A percentile compares a stretch with the other conserved stretches of the same genome.
Evolutionary conservation across 805 yeast genomes (phyloP).

Genomic region (Candida taoyuanica): DNA sequence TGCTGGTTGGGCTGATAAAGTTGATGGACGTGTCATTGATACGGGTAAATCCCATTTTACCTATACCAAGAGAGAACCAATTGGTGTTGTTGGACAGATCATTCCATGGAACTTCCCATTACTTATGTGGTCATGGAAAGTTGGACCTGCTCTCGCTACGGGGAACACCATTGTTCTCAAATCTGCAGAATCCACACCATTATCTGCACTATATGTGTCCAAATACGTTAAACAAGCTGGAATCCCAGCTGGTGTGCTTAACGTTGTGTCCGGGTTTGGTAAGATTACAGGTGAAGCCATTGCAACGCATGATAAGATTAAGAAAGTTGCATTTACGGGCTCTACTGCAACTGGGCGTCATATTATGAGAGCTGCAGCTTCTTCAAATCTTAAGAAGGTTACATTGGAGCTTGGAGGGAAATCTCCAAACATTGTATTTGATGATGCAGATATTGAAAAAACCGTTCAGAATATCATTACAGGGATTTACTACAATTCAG

Average conservation of each 20-base stretch:
- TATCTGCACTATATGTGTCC: slow-evolving; percentile 76
- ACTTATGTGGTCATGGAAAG: slow-evolving; percentile 91
- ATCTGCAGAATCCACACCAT: slow-evolving; percentile 89
- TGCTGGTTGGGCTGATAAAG: slow-evolving; percentile 91
- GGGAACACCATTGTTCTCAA: slow-evolving; percentile 87
- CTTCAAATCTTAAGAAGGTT: slow-evolving; percentile 70
- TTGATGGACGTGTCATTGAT: slow-evolving; percentile 69
- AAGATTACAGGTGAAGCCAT: slow-evolving; percentile 78
- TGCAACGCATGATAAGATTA: slow-evolving; percentile 71
- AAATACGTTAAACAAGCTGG: slow-evolving; percentile 74
- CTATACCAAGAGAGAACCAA: slow-evolving; percentile 82
- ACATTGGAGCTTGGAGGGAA: slow-evolving; percentile 88
- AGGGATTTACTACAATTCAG: slow-evolving; percentile 84
- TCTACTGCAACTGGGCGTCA: slow-evolving; percentile 82
- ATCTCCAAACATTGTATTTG: slow-evolving; percentile 79
- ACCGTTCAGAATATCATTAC: slow-evolving; percentile 64
- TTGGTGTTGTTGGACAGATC: slow-evolving; percentile 94
- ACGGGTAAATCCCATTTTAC: slow-evolving; percentile 70
- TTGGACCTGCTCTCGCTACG: slow-evolving; percentile 88
- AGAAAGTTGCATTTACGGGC: slow-evolving; percentile 93
- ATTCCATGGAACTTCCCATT: slow-evolving; percentile 98
- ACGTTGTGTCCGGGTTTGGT: slow-evolving; percentile 85
- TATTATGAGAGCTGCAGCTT: slow-evolving; percentile 69
- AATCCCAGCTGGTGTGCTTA: slow-evolving; percentile 86
- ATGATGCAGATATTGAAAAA: slow-evolving; percentile 63